Evolutionary conservation across 2,329 filamentous ascomycete genomes (phyloP).

Genomic region (Trichoderma koningiopsis): DNA sequence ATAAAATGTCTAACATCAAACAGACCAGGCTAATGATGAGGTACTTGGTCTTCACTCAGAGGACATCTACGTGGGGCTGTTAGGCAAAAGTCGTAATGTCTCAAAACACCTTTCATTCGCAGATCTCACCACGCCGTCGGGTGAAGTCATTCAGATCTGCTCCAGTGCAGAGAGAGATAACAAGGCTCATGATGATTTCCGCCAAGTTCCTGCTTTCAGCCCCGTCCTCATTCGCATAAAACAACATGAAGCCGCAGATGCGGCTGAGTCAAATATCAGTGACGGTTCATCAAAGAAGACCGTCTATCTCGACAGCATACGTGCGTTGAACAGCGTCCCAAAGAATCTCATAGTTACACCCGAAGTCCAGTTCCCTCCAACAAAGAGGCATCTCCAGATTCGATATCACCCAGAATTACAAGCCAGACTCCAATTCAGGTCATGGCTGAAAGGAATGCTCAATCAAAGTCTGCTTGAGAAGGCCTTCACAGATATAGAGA

Average conservation of each 20-base stretch:
- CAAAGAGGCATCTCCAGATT: slow-evolving; percentile 81
- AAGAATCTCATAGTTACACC: slow-evolving; percentile 75
- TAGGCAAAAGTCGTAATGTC: slow-evolving; percentile 68
- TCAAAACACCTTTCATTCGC: slow-evolving; percentile 73
- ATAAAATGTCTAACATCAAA: not conserved
- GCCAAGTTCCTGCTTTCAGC: slow-evolving; percentile 51
- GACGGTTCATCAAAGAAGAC: slow-evolving; percentile 50
- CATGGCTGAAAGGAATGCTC: slow-evolving; percentile 55
- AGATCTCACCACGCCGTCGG: slow-evolving; percentile 47
- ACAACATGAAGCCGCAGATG: slow-evolving; percentile 32
- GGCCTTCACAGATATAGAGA: slow-evolving; percentile 80
- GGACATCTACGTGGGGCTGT: slow-evolving; percentile 58
- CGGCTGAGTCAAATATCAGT: slow-evolving; percentile 31
- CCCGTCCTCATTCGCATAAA: slow-evolving; percentile 54
- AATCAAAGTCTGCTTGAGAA: slow-evolving; percentile 57
- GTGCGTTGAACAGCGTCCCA: slow-evolving; percentile 40
- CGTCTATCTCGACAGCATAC: slow-evolving; percentile 62
- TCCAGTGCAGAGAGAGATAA: slow-evolving; percentile 43
- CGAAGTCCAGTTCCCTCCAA: slow-evolving; percentile 71
- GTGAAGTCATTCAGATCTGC: slow-evolving; percentile 50
- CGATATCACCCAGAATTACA: slow-evolving; percentile 70
- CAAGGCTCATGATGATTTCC: slow-evolving; percentile 46
- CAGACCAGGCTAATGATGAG: slow-evolving; percentile 36
- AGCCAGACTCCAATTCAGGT: slow-evolving; percentile 71
- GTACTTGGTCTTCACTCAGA: slow-evolving; percentile 29